Evolutionary conservation across 345 rosid species (phyloP), one percentile per base, ranked within the genome.

Genomic region (Mangifera indica): DNA sequence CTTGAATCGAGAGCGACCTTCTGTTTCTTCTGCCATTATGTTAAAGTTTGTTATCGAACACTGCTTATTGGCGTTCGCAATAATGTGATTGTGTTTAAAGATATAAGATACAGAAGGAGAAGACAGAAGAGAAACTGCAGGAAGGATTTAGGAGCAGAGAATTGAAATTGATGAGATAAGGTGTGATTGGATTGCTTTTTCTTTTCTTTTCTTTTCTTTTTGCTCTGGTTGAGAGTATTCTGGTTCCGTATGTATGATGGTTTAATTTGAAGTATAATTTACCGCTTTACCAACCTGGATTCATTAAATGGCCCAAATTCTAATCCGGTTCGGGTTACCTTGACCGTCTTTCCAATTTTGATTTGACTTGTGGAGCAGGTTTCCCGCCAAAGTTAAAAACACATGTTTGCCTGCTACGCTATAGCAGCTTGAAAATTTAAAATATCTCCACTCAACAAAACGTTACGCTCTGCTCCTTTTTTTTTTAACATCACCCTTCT

Each of bases 1-100:
- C 93, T 63, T 78, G 87, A 63, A 88, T 52, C 15, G 87, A 80
- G 63, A 77, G 46, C 59, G 68, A 71, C 57, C 81, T 72, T 70
- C 42, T 66, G 68, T 80, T 81, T 63, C 76, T 45, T 18, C 76
- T 37, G 32, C 73, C 83, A 79, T 78, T 62, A 51, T 7, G 69
- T 61, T 57, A 32, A 81, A 59, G 58, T 72, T 63, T 73, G 80
- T 15, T 14, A 60, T 57, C 9, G 72, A 68, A 11, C 71, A 48
- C 4, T 22, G 56, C 46, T 67, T 60, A 45, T 61, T 20, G 54
- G 53, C 51, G 51, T 45, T 64, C 44, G 70, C 25, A 52, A 26
- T 68, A 45, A 70, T 59, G n/a, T 60, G 40, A 66, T 56, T 57
- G 62, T 8, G 20, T 8, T 20, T 26, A 4, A 72, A 58, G 73